A percentile compares a stretch with the other conserved stretches of the same genome.
These are phyloP conservation scores for Jackrogersella multiformis DNA, from an alignment of 495 filamentous ascomycete genomes.

Conservation along the genomic window DNA sequence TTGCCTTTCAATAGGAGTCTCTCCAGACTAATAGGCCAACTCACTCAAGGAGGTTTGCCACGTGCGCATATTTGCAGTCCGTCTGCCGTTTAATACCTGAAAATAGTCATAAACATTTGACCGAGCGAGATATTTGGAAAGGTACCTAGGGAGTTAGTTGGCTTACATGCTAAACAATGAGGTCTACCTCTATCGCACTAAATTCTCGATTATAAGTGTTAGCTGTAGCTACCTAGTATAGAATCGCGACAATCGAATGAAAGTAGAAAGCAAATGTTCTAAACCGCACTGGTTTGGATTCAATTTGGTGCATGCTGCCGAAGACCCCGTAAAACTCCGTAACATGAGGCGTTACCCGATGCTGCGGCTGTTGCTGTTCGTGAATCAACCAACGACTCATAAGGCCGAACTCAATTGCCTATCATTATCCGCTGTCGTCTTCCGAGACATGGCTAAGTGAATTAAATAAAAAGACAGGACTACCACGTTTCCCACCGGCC, in stretches of 20 bases:
- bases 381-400: not conserved
- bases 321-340: not conserved
- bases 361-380: not conserved
- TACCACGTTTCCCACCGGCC: not conserved
- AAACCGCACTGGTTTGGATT: not conserved
- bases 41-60: constrained; percentile 75
- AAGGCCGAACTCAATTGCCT: not conserved
- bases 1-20: not conserved
- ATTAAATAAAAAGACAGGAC: not conserved
- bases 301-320: constrained; percentile 12
- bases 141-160: not conserved
- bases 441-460: constrained; percentile 1
- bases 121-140: not conserved
- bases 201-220: constrained; percentile 22
- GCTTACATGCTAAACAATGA: constrained; percentile 72
- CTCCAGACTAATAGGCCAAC: constrained; percentile 33
- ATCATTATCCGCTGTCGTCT: constrained; percentile 1
- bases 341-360: not conserved
- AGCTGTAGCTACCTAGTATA: constrained; percentile 24
- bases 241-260: constrained; percentile 2
- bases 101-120: constrained; percentile 2
- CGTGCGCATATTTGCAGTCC: constrained; percentile 71
- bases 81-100: constrained; percentile 71
- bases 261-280: constrained; percentile 14
- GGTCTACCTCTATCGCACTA: constrained; percentile 68